These are phyloP conservation scores for Mucuna pruriens DNA, from an alignment of 306 rosid genomes.

Conservation along the genomic window DNA sequence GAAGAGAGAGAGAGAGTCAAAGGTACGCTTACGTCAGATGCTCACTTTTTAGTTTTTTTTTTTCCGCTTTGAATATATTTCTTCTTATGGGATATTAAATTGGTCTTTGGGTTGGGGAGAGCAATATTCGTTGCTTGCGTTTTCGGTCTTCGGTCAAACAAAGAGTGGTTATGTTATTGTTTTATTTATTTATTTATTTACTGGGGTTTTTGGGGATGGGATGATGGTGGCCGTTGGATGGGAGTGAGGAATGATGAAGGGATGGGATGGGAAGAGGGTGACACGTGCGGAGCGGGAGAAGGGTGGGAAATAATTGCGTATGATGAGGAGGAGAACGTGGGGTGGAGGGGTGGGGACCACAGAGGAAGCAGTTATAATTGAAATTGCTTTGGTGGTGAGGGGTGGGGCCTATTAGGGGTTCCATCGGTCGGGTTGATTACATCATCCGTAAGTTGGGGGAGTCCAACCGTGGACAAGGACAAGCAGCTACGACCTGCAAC, in stretches of 20 bases:
- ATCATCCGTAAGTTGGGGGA: slow-evolving; percentile 45
- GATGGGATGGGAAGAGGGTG: slow-evolving; percentile 22
- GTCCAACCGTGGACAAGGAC: slow-evolving; percentile 43
- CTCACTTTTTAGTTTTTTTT: slow-evolving; percentile 39
- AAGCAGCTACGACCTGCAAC: not conserved
- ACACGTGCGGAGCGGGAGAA: slow-evolving; percentile 52
- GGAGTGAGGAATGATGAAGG: too few relatives aligned
- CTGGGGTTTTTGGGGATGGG: not conserved
- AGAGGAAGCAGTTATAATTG: slow-evolving; percentile 4
- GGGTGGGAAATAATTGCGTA: slow-evolving; percentile 39
- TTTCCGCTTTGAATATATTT: slow-evolving; percentile 21
- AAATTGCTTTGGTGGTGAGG: not conserved
- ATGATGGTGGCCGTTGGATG: slow-evolving; percentile 33
- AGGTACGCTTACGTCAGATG: slow-evolving; percentile 76
- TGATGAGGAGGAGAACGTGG: slow-evolving; percentile 66
- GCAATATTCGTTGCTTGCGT: slow-evolving; percentile 35
- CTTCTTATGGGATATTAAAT: not conserved
- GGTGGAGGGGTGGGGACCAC: slow-evolving; percentile 71
- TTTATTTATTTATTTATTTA: too few relatives aligned
- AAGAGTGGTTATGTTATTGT: slow-evolving; percentile 20
- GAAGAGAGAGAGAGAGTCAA: slow-evolving; percentile 68
- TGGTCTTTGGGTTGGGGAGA: not conserved
- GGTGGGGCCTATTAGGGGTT: slow-evolving; percentile 17
- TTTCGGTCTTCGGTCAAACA: slow-evolving; percentile 61
- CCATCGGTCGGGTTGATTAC: slow-evolving; percentile 44